These are phyloP conservation scores for Phlebiopsis flavidoalba DNA, from an alignment of 768 basidiomycete genomes.

Conservation along the genomic window DNA sequence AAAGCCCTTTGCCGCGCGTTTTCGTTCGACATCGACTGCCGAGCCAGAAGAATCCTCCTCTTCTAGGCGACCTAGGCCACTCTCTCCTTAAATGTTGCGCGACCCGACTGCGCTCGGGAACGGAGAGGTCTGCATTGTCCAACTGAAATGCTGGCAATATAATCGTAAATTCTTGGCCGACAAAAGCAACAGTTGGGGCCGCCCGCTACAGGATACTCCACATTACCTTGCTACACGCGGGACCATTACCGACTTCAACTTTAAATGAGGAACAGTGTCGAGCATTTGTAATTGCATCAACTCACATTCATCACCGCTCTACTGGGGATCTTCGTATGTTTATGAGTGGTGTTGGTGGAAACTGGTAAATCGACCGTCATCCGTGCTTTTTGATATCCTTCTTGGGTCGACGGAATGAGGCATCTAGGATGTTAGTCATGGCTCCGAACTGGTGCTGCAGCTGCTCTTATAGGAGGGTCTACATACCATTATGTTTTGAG, in stretches of 20 bases:
- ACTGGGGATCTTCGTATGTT: neutral
- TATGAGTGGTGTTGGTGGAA: neutral
- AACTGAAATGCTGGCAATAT: neutral
- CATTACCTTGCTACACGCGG: neutral
- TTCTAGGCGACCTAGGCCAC: too few species aligned
- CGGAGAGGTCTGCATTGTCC: neutral
- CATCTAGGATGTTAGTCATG: conserved; percentile 5
- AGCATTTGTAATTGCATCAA: neutral
- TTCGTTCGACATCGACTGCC: too few species aligned
- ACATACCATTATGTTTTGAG: conserved; percentile 18
- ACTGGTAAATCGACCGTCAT: neutral
- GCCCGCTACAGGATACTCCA: neutral
- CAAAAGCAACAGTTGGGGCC: neutral
- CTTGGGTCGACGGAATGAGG: conserved; percentile 7
- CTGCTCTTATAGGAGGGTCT: conserved; percentile 14
- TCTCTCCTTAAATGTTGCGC: neutral
- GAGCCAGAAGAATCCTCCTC: too few species aligned
- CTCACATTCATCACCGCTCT: neutral
- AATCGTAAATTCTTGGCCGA: neutral
- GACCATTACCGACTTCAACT: neutral
- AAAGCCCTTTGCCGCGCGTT: too few species aligned
- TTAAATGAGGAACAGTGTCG: neutral
- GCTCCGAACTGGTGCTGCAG: conserved; percentile 18
- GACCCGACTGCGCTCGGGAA: neutral
- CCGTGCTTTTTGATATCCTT: conserved; percentile 8